These are phyloP conservation scores for Fomitopsis schrenkii DNA, from an alignment of 1,284 basidiomycete genomes.

Conservation along the genomic window DNA sequence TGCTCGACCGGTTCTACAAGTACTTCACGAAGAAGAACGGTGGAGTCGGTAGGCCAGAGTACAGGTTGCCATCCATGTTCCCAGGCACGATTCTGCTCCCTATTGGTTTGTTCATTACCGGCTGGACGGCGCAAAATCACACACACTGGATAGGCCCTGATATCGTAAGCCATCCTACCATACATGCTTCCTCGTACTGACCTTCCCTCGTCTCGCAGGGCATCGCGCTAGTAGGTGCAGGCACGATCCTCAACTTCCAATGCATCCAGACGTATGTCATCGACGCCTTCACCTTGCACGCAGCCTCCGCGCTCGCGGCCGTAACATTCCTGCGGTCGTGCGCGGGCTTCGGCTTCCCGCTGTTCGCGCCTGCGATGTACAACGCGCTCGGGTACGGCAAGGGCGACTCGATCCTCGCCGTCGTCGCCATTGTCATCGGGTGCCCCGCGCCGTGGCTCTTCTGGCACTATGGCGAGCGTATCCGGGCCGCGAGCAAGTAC, in stretches of 20 bases:
- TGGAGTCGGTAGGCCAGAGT: constrained; percentile 57
- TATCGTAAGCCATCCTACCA: constrained; percentile 37
- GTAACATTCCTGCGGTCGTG: constrained; percentile 53
- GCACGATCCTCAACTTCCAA: constrained; percentile 54
- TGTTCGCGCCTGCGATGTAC: constrained; percentile 68
- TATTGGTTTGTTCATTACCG: constrained; percentile 57
- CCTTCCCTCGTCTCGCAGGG: constrained; percentile 34
- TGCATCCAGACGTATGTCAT: constrained; percentile 61
- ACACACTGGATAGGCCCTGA: constrained; percentile 68
- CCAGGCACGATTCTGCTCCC: constrained; percentile 52
- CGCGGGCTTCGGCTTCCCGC: constrained; percentile 63
- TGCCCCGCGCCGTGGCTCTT: constrained; percentile 62
- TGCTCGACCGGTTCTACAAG: constrained; percentile 53
- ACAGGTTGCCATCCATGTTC: constrained; percentile 54
- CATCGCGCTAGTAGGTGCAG: constrained; percentile 49
- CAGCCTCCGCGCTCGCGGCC: constrained; percentile 63
- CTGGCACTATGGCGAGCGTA: constrained; percentile 47
- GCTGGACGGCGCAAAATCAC: constrained; percentile 57
- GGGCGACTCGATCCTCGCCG: constrained; percentile 59
- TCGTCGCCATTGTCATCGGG: constrained; percentile 49
- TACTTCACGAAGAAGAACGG: constrained; percentile 46
- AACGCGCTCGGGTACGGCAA: constrained; percentile 58
- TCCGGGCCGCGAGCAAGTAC: constrained; percentile 32
- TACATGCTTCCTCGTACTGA: not conserved
- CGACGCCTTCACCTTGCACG: constrained; percentile 61